These are phyloP conservation scores for Vaccinium corymbosum DNA, from an alignment of 148 eudicot species.

Conservation along the genomic window DNA sequence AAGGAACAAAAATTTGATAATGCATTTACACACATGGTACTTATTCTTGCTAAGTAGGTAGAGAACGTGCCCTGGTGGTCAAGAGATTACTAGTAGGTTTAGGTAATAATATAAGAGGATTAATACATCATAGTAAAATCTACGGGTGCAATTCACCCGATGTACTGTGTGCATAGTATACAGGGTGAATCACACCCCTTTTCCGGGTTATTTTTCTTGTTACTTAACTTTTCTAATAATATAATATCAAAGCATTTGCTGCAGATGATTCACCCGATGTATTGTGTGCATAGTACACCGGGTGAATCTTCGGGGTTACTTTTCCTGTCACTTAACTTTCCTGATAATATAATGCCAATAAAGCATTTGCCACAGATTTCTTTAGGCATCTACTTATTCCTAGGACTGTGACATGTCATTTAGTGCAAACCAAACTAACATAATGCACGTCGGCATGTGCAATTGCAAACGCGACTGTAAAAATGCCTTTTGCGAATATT, in stretches of 20 bases:
- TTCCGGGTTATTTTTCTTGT: no score
- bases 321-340: no score
- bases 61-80: slow-evolving; percentile 1
- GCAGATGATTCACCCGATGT: no score
- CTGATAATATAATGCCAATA: neutral
- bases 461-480: neutral
- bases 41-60: neutral
- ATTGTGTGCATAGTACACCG: no score
- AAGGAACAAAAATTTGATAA: neutral
- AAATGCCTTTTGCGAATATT: neutral
- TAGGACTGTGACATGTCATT: neutral
- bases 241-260: neutral
- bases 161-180: no score
- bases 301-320: no score
- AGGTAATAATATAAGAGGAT: neutral
- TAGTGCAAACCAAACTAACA: neutral
- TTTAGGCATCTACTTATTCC: neutral
- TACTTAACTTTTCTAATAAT: no score
- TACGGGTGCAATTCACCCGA: no score
- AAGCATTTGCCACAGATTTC: neutral
- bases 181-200: no score
- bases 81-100: neutral
- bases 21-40: neutral
- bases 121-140: no score
- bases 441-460: neutral